These are phyloP conservation scores for Exophiala aquamarina DNA, from an alignment of 2,329 filamentous ascomycete species.

Conservation along the genomic window DNA sequence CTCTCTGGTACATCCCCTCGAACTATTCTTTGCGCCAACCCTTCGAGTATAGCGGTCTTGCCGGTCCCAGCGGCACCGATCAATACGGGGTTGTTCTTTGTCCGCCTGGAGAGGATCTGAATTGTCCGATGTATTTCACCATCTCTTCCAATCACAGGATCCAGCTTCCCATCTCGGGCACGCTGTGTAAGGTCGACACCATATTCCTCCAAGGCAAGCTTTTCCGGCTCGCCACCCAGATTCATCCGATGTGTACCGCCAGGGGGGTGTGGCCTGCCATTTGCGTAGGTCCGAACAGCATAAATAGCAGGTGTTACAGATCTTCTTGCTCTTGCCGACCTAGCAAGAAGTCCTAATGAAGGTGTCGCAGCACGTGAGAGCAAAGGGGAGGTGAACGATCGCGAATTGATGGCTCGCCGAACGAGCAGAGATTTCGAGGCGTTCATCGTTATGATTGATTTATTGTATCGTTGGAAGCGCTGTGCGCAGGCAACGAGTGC, in stretches of 20 bases:
- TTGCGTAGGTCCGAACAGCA: slow-evolving; percentile 52
- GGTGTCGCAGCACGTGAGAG: slow-evolving; percentile 9
- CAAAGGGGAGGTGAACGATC: slow-evolving; percentile 7
- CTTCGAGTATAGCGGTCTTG: slow-evolving; percentile 97
- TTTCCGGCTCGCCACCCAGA: slow-evolving; percentile 71
- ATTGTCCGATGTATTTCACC: slow-evolving; percentile 91
- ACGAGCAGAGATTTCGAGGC: slow-evolving; percentile 22
- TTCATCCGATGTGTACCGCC: slow-evolving; percentile 95
- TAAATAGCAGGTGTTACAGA: slow-evolving; percentile 1
- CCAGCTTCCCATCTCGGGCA: slow-evolving; percentile 84
- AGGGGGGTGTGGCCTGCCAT: slow-evolving; percentile 67
- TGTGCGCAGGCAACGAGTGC: slow-evolving; percentile 11
- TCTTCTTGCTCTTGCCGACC: neutral
- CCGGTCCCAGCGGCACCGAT: slow-evolving; percentile 98
- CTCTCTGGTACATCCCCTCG: slow-evolving; percentile 92
- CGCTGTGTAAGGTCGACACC: slow-evolving; percentile 85
- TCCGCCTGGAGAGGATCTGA: slow-evolving; percentile 85
- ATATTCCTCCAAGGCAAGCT: slow-evolving; percentile 85
- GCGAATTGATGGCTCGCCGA: slow-evolving; percentile 21
- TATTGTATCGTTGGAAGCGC: slow-evolving; percentile 1
- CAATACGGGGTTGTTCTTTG: slow-evolving; percentile 97
- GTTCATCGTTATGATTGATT: slow-evolving; percentile 19
- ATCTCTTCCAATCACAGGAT: slow-evolving; percentile 93
- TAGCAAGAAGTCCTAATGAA: neutral
- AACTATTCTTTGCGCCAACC: slow-evolving; percentile 89